Evolutionary conservation across 2,329 filamentous ascomycete genomes (phyloP).

Genomic region (Oidium heveae): DNA sequence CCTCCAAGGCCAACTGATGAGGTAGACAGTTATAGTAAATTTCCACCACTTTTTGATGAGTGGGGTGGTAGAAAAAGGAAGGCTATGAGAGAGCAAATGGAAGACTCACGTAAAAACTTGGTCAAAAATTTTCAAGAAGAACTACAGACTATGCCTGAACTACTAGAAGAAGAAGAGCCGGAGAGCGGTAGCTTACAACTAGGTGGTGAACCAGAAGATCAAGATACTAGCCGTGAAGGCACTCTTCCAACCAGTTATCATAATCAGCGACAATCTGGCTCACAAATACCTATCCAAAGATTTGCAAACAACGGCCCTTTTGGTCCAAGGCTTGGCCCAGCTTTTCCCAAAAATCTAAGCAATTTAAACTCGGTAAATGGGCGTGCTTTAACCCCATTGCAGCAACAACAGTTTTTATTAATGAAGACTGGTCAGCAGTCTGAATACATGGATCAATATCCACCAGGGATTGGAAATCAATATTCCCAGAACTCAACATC

Average conservation of each 20-base stretch:
- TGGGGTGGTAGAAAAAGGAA: conserved; percentile 62
- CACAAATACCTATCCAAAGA: conserved; percentile 57
- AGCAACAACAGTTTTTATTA: conserved; percentile 41
- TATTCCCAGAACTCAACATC: conserved; percentile 21
- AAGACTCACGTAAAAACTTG: conserved; percentile 26
- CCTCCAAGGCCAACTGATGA: conserved; percentile 22
- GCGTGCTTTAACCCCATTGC: conserved; percentile 57
- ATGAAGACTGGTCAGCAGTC: conserved; percentile 19
- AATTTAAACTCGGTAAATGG: conserved; percentile 34
- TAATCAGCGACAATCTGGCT: conserved; percentile 30
- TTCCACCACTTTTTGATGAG: conserved; percentile 60
- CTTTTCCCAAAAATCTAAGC: conserved; percentile 23
- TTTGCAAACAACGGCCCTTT: conserved; percentile 25
- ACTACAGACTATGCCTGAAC: conserved; percentile 20
- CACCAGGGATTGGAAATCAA: conserved; percentile 24
- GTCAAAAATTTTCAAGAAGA: conserved; percentile 28
- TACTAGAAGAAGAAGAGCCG: conserved; percentile 43
- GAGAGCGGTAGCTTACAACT: conserved; percentile 69
- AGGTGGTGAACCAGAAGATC: conserved; percentile 78
- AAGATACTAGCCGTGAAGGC: conserved; percentile 26
- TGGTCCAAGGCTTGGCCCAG: conserved; percentile 24
- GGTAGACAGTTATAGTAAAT: conserved; percentile 18
- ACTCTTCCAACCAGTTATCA: conserved; percentile 19
- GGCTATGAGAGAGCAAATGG: conserved; percentile 45
- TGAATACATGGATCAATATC: conserved; percentile 33